These are phyloP conservation scores for Colletotrichum sublineola DNA, from an alignment of 2,329 filamentous ascomycete species.

Conservation along the genomic window DNA sequence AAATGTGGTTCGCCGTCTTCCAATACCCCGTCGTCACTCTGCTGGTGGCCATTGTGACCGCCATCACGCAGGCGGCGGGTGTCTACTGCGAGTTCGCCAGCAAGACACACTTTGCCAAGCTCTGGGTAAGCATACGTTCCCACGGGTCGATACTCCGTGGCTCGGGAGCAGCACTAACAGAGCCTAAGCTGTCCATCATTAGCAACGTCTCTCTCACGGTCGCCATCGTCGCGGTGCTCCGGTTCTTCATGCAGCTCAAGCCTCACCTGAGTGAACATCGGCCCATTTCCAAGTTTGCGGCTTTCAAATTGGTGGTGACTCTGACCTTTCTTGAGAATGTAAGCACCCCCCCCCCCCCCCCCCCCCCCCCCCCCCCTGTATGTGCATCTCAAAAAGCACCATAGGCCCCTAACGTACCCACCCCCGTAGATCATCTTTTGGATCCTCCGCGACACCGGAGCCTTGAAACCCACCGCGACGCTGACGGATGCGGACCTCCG, in stretches of 20 bases:
- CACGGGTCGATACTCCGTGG: not conserved
- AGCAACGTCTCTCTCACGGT: conserved; percentile 45
- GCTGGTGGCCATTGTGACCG: conserved; percentile 58
- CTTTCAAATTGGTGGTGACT: conserved; percentile 48
- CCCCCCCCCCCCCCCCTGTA: too few relatives aligned
- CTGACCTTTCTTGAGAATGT: conserved; percentile 43
- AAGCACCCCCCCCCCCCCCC: conserved; percentile 1
- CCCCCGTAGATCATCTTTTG: conserved; percentile 45
- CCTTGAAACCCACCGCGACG: conserved; percentile 42
- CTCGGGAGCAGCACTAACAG: not conserved
- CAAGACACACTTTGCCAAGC: conserved; percentile 48
- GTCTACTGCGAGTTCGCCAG: conserved; percentile 50
- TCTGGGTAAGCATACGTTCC: conserved; percentile 46
- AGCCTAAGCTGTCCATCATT: conserved; percentile 46
- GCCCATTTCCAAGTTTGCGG: conserved; percentile 46
- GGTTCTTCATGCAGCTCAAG: conserved; percentile 40
- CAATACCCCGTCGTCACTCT: conserved; percentile 55
- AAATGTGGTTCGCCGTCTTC: conserved; percentile 54
- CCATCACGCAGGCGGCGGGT: conserved; percentile 48
- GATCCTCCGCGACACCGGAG: conserved; percentile 44
- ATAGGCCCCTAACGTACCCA: not conserved
- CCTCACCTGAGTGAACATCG: conserved; percentile 44
- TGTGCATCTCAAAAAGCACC: not conserved
- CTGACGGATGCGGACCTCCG: conserved; percentile 46
- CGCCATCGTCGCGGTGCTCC: conserved; percentile 46